A percentile compares a stretch with the other conserved stretches of the same genome.
phyloP scores from a whole-genome alignment of 2,329 filamentous ascomycete genomes.

The Fusarium dlaminii region DNA sequence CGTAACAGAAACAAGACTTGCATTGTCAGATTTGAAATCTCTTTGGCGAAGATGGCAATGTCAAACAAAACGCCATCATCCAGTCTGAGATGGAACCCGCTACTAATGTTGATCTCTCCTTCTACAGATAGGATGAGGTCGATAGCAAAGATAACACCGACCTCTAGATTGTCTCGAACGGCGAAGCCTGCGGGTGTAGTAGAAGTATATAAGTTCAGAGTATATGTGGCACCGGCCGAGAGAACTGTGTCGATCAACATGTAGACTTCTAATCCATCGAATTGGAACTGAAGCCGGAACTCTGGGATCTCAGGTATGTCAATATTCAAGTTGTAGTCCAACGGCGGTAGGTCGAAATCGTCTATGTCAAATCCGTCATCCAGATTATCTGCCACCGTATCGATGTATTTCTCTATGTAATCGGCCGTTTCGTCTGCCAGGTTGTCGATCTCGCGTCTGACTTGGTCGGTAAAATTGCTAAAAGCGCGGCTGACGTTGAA shows the following conservation, averaged over 20 bases:
- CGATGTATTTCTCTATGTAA: not conserved
- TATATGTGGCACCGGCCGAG: not conserved
- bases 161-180: rapidly evolving
- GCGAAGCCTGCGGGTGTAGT: not conserved
- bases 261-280: not conserved
- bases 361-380: not conserved
- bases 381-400: not conserved
- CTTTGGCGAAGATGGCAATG: not conserved
- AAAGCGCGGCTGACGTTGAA: not conserved
- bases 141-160: not conserved
- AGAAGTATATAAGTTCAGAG: not conserved
- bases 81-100: not conserved
- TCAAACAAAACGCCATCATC: not conserved
- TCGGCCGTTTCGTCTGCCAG: not conserved
- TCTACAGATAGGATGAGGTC: not conserved
- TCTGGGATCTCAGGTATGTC: not conserved
- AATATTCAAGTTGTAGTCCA: not conserved
- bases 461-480: not conserved
- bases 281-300: not conserved
- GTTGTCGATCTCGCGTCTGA: not conserved
- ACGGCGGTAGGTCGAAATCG: not conserved
- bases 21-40: not conserved
- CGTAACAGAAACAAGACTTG: rapidly evolving
- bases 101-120: not conserved
- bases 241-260: not conserved